Base-by-base conservation (phyloP, 2,329 filamentous ascomycete genomes). In the Aureobasidium sp. region DNA sequence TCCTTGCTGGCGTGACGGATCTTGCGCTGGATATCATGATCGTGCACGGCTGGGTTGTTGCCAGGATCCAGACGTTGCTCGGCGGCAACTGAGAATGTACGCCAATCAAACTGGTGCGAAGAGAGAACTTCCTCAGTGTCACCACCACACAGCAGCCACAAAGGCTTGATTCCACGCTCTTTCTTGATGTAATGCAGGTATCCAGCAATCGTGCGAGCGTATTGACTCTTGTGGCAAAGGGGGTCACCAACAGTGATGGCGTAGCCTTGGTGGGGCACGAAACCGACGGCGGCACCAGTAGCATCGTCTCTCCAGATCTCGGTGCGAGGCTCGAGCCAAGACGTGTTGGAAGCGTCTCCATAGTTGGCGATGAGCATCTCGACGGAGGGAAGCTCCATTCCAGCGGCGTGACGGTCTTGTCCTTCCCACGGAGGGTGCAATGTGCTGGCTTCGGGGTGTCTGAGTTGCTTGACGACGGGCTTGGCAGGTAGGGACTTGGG, bases 331-430 rank as follows among this genome's bases (percentile, higher is more conserved):
- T 97, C 92, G 8, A 94, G 83, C 91, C 92, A 97, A 0, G 91
- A 94, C 0, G 92, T 97, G 71, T 96, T 95, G 53, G 91, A 92
- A 1, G 92, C 91, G 74, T 97, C 92, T 65, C 92, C 92, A 68
- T 97, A 97, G 74, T 97, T 97, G 71, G 91, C 91, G 73, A 97
- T 92, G 46, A 97, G 85, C 71, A 96, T 88, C 72, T 92, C 90
- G 5, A 97, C 73, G 0, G 90, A 82, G 57, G 92, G 92, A 60
- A 88, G 78, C 55, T 86, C 80, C 8, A 79, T 77, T 57, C 76
- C 72, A 13, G 79, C 79, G 2, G 73, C 57, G 51, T 72, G 74
- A 56, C 78, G 74, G 75, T 82, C 70, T 78, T 80, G 62, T 75
- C 80, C 67, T 71, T 75, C 78, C 86, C 86, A 89, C 36, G 83